Conservation (phyloP, 305 asterid genomes). For the Andrographis paniculata region DNA sequence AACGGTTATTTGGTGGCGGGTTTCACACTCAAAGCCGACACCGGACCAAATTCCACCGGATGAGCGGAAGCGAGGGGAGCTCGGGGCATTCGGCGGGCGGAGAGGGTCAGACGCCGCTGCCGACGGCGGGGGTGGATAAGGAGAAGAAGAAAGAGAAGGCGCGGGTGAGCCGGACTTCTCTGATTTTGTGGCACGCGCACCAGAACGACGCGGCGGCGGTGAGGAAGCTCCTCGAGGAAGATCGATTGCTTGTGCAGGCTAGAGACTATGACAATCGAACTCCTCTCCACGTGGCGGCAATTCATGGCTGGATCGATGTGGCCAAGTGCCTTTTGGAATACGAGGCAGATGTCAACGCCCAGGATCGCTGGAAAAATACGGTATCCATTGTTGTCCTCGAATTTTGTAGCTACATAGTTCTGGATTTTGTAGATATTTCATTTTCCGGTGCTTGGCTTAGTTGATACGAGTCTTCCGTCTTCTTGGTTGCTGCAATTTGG, state of each 20-base stretch:
- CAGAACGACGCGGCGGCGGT: constrained; percentile 78
- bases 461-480: constrained; percentile 11
- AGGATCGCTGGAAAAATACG: constrained; percentile 97
- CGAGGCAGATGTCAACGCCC: constrained; percentile 93
- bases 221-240: constrained; percentile 89
- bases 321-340: constrained; percentile 74
- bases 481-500: constrained; percentile 4
- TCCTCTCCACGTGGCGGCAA: constrained; percentile 91
- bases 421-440: background rate
- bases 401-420: background rate
- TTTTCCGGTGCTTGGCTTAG: background rate
- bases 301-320: constrained; percentile 94
- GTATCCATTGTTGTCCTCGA: constrained; percentile 23
- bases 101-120: constrained; percentile 21
- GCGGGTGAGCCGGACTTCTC: constrained; percentile 78
- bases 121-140: constrained; percentile 18
- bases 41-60: constrained; percentile 16
- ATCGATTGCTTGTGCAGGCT: constrained; percentile 63
- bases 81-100: constrained; percentile 44
- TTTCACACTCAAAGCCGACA: constrained; percentile 9
- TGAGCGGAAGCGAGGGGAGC: constrained; percentile 87
- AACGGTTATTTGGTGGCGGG: constrained; percentile 18
- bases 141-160: constrained; percentile 86
- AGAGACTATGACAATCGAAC: constrained; percentile 86
- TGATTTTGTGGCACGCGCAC: constrained; percentile 93